Evolutionary conservation across 371 early-diverging fungal genomes (phyloP).

Genomic region (Mortierella polycephala): DNA sequence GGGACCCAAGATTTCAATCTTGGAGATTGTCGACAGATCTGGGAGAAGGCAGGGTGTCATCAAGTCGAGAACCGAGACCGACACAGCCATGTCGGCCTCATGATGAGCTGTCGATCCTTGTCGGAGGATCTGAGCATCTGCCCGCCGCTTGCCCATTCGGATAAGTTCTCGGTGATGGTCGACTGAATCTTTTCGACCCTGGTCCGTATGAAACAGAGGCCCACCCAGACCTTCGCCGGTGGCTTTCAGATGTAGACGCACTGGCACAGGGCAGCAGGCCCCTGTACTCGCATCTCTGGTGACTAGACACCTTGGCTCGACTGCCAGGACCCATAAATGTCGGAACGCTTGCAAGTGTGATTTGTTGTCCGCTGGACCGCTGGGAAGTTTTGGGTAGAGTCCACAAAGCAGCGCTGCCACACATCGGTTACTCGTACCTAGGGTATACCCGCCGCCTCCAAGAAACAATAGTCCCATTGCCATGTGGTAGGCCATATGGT

Average conservation of each 20-base stretch:
- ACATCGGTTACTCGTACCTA: conserved; percentile 73
- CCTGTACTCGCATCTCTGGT: conserved; percentile 74
- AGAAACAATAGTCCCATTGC: conserved; percentile 86
- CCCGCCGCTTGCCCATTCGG: not conserved
- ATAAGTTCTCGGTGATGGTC: not conserved
- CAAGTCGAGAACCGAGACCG: conserved; percentile 41
- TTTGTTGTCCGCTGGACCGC: conserved; percentile 73
- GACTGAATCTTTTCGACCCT: not conserved
- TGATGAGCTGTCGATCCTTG: not conserved
- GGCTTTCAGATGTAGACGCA: conserved; percentile 53
- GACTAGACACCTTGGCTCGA: conserved; percentile 79
- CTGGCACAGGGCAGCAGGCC: conserved; percentile 67
- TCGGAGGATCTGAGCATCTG: not conserved
- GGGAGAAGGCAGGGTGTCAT: conserved; percentile 77
- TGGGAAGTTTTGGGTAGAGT: conserved; percentile 84
- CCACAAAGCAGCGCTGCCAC: conserved; percentile 79
- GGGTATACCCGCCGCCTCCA: conserved; percentile 82
- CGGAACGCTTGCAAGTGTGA: conserved; percentile 86
- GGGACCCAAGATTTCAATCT: conserved; percentile 62
- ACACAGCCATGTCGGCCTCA: not conserved
- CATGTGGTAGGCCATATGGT: conserved; percentile 86
- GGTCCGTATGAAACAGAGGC: conserved; percentile 7
- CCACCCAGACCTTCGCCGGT: not conserved
- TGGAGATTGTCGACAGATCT: conserved; percentile 62
- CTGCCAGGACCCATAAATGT: conserved; percentile 90